A percentile compares a stretch with the other conserved stretches of the same genome.
phyloP scores from a whole-genome alignment of 331 rosid genomes.

The Malus hybrid region DNA sequence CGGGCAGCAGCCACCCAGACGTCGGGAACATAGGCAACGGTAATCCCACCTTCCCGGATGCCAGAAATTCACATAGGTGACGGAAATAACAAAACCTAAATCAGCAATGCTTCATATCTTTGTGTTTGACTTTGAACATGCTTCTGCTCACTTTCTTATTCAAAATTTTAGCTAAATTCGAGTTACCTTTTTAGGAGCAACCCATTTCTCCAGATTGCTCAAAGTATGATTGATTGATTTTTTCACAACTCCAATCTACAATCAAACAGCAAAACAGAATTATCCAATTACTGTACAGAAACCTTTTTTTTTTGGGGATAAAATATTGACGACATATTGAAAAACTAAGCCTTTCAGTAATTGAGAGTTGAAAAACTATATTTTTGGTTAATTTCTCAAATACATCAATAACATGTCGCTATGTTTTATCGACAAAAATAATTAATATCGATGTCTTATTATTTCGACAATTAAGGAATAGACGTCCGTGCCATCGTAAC shows the following conservation, averaged over 20 bases:
- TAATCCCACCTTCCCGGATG: slow-evolving; percentile 34
- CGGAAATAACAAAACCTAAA: not conserved
- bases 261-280: not conserved
- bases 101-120: not conserved
- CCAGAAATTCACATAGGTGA: not conserved
- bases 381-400: too few species aligned
- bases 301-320: too few species aligned
- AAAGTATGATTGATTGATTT: slow-evolving; percentile 41
- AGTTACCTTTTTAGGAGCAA: slow-evolving; percentile 52
- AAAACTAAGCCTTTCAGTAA: too few species aligned
- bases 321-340: too few species aligned
- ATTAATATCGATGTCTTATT: too few species aligned
- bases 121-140: too few species aligned
- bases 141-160: not conserved
- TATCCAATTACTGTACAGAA: not conserved
- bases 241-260: slow-evolving; percentile 63
- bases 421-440: too few species aligned
- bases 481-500: too few species aligned
- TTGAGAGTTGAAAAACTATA: too few species aligned
- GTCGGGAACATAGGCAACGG: slow-evolving; percentile 67
- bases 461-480: too few species aligned
- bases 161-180: not conserved
- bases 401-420: too few species aligned
- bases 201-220: slow-evolving; percentile 59
- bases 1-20: slow-evolving; percentile 53